phyloP scores from a whole-genome alignment of 495 filamentous ascomycete species.

The Aspergillus conjunctus region DNA sequence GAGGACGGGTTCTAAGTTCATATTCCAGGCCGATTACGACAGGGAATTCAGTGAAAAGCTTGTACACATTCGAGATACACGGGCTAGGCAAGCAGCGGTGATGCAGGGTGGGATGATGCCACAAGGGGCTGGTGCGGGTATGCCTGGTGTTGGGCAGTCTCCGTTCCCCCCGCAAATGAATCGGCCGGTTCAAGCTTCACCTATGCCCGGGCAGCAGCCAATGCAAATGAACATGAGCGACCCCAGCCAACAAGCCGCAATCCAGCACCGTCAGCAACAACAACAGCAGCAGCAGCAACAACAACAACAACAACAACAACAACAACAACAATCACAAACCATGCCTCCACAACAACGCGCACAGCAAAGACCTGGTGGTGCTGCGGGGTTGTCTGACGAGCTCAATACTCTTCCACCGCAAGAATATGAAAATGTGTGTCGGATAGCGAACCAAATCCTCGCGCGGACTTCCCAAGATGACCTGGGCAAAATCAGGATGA shows the following conservation, averaged over 20 bases:
- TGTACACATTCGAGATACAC: conserved; percentile 48
- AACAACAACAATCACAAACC: conserved; percentile 22
- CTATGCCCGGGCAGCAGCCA: conserved; percentile 47
- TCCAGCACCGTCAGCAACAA: conserved; percentile 38
- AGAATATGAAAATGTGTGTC: conserved; percentile 48
- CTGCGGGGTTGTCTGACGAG: conserved; percentile 37
- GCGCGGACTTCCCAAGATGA: conserved; percentile 44
- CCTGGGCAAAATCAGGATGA: conserved; percentile 47
- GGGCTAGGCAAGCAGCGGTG: conserved; percentile 47
- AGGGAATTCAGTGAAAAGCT: conserved; percentile 52
- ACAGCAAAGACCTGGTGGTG: conserved; percentile 39
- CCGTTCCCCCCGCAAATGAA: conserved; percentile 56
- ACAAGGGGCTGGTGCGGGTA: conserved; percentile 32
- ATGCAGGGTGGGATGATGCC: conserved; percentile 50
- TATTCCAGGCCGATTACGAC: conserved; percentile 47
- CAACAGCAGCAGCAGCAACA: conserved; percentile 35
- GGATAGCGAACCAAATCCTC: conserved; percentile 44
- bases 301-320: conserved; percentile 31
- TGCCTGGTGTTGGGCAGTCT: conserved; percentile 40
- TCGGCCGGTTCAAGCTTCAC: conserved; percentile 55
- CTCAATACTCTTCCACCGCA: conserved; percentile 39
- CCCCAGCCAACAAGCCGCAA: conserved; percentile 41
- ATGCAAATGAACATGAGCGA: conserved; percentile 52
- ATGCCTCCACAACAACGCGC: conserved; percentile 44
- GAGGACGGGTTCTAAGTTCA: conserved; percentile 10